phyloP scores from a whole-genome alignment of 495 filamentous ascomycete species.

The Penicillium tannophilum region DNA sequence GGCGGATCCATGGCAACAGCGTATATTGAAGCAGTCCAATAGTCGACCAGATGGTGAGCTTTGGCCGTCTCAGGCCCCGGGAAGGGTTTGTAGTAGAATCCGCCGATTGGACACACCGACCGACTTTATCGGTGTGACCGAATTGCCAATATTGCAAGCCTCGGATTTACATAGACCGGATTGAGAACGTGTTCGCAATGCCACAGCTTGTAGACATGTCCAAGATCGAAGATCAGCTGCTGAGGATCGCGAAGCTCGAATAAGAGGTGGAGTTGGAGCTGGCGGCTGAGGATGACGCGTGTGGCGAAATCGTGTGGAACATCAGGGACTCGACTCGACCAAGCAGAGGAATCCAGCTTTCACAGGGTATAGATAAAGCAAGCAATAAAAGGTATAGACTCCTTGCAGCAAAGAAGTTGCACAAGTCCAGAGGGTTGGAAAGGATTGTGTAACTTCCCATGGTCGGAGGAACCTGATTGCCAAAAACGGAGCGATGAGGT shows the following conservation, averaged over 20 bases:
- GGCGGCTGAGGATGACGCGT: conserved; percentile 26
- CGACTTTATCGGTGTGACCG: not conserved
- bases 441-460: too few species aligned
- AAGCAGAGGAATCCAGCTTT: not conserved
- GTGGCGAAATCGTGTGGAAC: conserved; percentile 29
- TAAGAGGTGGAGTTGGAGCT: conserved; percentile 17
- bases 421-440: not conserved
- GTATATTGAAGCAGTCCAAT: conserved; percentile 4
- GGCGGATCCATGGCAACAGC: conserved; percentile 22
- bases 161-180: not conserved
- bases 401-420: not conserved
- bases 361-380: not conserved
- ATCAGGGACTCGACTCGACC: conserved; percentile 10
- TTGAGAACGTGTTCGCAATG: not conserved
- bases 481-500: conserved; percentile 23
- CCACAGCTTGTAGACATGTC: not conserved
- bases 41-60: not conserved
- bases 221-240: not conserved
- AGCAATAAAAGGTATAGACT: not conserved
- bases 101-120: not conserved
- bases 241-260: conserved; percentile 13
- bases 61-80: not conserved
- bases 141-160: not conserved
- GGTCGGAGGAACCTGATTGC: conserved; percentile 1
- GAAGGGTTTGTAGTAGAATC: not conserved